Percentiles rank a stretch among this genome's conserved stretches.
phyloP scores from a whole-genome alignment of 129 eudicot genomes.

The Oenanthe sinensis region DNA sequence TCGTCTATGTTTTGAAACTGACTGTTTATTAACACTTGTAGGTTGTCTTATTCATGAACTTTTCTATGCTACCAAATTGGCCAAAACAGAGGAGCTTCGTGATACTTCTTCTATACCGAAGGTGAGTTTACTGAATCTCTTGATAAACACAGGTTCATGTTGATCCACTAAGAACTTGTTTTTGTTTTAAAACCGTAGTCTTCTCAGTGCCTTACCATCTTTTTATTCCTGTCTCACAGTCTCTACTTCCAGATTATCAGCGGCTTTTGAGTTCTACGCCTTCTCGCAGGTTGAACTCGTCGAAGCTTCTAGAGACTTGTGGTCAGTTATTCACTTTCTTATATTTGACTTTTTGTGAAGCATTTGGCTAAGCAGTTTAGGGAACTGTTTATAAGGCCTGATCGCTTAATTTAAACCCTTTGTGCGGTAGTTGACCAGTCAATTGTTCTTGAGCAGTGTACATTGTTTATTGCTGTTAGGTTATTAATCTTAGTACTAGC shows the following conservation, averaged over 20 bases:
- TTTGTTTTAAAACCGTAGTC: neutral
- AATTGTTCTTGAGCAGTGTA: neutral
- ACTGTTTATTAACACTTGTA: conserved; percentile 21
- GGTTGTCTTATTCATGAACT: conserved; percentile 96
- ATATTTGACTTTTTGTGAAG: conserved; percentile 10
- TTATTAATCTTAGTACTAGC: neutral
- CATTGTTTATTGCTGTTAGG: neutral
- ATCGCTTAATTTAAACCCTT: neutral
- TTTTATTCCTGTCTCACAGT: conserved; percentile 61
- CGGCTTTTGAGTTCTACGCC: conserved; percentile 95
- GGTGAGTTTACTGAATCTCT: conserved; percentile 39
- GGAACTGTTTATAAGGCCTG: neutral
- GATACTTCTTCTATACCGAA: conserved; percentile 86
- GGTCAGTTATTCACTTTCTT: conserved; percentile 43
- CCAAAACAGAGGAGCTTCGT: conserved; percentile 87
- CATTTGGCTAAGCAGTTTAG: neutral
- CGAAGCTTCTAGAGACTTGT: conserved; percentile 91
- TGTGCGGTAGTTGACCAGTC: neutral
- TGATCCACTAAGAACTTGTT: neutral
- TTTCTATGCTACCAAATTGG: conserved; percentile 65
- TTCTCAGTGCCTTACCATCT: neutral
- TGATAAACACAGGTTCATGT: conserved; percentile 2
- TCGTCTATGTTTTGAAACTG: conserved; percentile 12
- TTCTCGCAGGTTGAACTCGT: conserved; percentile 95
- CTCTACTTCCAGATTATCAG: conserved; percentile 99